Evolutionary conservation across 768 basidiomycete genomes (phyloP), one percentile per base, ranked within the genome.

Genomic region (Leccinum variicolor): DNA sequence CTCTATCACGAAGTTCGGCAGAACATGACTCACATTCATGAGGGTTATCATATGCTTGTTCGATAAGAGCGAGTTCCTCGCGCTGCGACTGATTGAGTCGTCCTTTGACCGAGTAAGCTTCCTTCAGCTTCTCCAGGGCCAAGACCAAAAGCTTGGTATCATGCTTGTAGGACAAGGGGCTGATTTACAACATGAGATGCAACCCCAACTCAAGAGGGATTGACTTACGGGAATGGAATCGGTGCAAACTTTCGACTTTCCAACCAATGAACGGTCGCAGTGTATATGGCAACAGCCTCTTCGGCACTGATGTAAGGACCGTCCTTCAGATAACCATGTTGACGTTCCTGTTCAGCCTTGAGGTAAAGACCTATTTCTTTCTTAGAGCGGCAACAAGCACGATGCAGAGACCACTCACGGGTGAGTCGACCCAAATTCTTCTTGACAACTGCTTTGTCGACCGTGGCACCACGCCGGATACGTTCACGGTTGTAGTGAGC

Each of bases 301-400:
- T 98, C 97, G 13, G 96, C 94, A 64, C 92, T 96, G 74, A 99
- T 94, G 71, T 99, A 98, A 6, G 97, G 97, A 52, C 97, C 97
- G 73, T 99, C 97, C 78, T 99, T 98, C 62, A 99, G 85, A 71
- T 99, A 99, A 3, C 90, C 95, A 66, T 99, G 96, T 73, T 98
- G 97, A 60, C 97, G 81, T 76, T 99, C 97, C 70, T 99, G 97
- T 76, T 99, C 97, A 25, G 97, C 96, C 77, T 99, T 99, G 66
- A 98, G 81, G 73, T 98, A 99, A 3, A 99, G 82, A 61, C 86
- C 85, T 87, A 50, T 46, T 50, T 15, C 6, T 15, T 47, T n/a
- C 59, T 66, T 47, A 64, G 54, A 21, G 36, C 15, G n/a, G 19
- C 1, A 33, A 51, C 23, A 19, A 41, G 5, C 1, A 48, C 9